A percentile compares a stretch with the other conserved stretches of the same genome.
Evolutionary conservation across 805 yeast species (phyloP).

Genomic region (Wickerhamomyces rabaulensis): DNA sequence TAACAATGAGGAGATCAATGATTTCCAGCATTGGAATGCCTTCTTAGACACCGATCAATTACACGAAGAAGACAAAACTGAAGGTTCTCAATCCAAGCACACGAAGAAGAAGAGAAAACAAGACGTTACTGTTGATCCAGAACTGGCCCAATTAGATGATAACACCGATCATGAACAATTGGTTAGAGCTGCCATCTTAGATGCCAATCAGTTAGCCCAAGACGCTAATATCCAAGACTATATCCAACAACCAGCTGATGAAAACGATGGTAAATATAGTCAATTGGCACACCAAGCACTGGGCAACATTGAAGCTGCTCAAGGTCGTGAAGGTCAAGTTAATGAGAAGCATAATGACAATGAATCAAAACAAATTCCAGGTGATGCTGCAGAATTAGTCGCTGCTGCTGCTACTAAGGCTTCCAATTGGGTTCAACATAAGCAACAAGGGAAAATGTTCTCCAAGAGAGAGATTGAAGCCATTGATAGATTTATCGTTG

Average conservation of each 20-base stretch:
- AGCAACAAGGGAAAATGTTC: slow-evolving; percentile 34
- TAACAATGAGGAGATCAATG: slow-evolving; percentile 18
- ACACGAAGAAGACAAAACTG: slow-evolving; percentile 12
- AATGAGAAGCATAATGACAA: background rate
- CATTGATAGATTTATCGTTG: slow-evolving; percentile 65
- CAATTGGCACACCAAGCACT: slow-evolving; percentile 7
- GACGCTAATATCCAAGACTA: slow-evolving; percentile 29
- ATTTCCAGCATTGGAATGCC: slow-evolving; percentile 26
- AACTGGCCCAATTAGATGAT: slow-evolving; percentile 44
- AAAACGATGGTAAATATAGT: slow-evolving; percentile 2
- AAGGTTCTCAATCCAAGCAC: background rate
- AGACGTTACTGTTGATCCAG: slow-evolving; percentile 49
- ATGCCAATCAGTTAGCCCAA: slow-evolving; percentile 58
- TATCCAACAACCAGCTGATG: slow-evolving; percentile 23
- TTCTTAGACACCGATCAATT: slow-evolving; percentile 22
- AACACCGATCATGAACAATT: slow-evolving; percentile 53
- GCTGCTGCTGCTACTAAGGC: slow-evolving; percentile 42
- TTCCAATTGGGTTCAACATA: slow-evolving; percentile 23
- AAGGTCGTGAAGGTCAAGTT: background rate
- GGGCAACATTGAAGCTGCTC: slow-evolving; percentile 18
- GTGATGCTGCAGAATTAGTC: slow-evolving; percentile 28
- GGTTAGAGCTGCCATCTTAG: slow-evolving; percentile 66
- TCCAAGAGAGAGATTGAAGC: slow-evolving; percentile 62
- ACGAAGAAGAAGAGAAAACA: slow-evolving; percentile 7
- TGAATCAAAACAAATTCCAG: background rate